These are phyloP conservation scores for Pseudogymnoascus sp. DNA, from an alignment of 2,329 filamentous ascomycete species.

Conservation along the genomic window DNA sequence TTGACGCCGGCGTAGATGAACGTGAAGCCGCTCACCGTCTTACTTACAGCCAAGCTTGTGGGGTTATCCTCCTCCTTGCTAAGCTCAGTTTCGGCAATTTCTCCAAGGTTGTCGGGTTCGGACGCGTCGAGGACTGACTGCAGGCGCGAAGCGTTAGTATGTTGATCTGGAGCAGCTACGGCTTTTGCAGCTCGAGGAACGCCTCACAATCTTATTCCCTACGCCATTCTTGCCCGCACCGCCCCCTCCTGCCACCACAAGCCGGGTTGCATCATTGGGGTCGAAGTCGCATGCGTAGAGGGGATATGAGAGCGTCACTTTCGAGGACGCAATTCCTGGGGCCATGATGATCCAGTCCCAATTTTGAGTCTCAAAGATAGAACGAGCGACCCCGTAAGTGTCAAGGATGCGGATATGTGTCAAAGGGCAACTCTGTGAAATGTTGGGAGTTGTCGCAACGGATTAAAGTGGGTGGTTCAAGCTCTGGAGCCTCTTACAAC, in stretches of 20 bases:
- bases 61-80: constrained; percentile 83
- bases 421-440: not conserved
- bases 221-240: constrained; percentile 75
- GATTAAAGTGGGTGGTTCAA: not conserved
- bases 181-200: not conserved
- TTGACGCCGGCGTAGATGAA: constrained; percentile 73
- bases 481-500: not conserved
- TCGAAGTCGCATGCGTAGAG: constrained; percentile 86
- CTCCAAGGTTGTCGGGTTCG: constrained; percentile 37
- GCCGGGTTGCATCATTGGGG: constrained; percentile 62
- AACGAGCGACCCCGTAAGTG: not conserved
- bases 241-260: constrained; percentile 81
- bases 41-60: constrained; percentile 68
- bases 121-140: constrained; percentile 28
- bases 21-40: constrained; percentile 46
- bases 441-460: not conserved
- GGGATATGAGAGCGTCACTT: constrained; percentile 61
- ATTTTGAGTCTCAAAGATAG: not conserved
- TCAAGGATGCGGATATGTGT: not conserved
- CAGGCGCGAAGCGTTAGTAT: not conserved
- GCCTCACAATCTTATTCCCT: constrained; percentile 72
- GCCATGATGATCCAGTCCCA: constrained; percentile 20
- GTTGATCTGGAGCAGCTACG: not conserved
- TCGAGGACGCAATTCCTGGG: constrained; percentile 25
- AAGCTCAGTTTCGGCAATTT: constrained; percentile 66